phyloP scores from a whole-genome alignment of 129 eudicot genomes.

The Pulicaria dysenterica region DNA sequence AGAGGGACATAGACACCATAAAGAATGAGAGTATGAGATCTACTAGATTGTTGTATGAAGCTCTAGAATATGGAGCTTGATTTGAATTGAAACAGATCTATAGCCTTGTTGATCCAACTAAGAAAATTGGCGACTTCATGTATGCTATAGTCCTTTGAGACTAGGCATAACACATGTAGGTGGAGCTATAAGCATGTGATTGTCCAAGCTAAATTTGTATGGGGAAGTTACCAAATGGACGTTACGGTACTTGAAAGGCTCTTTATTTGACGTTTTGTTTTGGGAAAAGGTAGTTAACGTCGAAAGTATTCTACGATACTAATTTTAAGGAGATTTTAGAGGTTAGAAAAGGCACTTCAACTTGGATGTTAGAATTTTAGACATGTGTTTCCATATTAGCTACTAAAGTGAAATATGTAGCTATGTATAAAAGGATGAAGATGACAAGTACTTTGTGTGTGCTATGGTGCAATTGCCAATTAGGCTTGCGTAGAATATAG shows the following conservation, averaged over 20 bases:
- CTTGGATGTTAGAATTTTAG: background rate
- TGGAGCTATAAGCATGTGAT: background rate
- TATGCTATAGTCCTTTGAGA: background rate
- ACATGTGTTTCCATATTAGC: background rate
- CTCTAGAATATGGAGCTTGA: background rate
- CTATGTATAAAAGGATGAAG: no score
- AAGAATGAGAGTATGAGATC: background rate
- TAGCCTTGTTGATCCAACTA: background rate
- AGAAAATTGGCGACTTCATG: background rate
- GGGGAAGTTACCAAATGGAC: background rate
- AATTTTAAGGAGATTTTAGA: background rate
- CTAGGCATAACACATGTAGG: background rate
- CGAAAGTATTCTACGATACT: background rate
- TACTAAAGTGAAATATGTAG: no score
- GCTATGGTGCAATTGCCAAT: no score
- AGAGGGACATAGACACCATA: background rate
- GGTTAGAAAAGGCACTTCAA: background rate
- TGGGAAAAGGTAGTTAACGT: background rate
- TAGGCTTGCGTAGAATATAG: no score
- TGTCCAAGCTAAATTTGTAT: background rate
- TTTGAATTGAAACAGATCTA: background rate
- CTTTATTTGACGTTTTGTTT: background rate
- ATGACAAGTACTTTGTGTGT: no score
- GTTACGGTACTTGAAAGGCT: background rate
- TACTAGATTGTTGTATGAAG: slow-evolving; percentile 2